Evolutionary conservation across 2,329 filamentous ascomycete species (phyloP), one percentile per base, ranked within the genome.

Genomic region (Sclerotinia nivalis): DNA sequence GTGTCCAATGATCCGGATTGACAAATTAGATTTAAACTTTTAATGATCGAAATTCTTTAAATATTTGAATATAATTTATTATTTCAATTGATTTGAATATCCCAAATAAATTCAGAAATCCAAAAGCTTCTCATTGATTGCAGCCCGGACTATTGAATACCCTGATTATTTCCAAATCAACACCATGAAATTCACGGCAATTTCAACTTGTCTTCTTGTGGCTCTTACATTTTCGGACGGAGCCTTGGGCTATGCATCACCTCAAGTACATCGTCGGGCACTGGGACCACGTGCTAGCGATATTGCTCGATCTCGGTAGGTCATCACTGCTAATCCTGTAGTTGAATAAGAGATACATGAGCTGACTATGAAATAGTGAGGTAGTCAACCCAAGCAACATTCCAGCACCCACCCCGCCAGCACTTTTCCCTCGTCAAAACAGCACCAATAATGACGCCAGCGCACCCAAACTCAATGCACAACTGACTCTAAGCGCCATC

Each of bases 131-230:
- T 34, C 6, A 34, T 34, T 34, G 34, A 34, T 34, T 34, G 34
- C 34, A 31, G 34, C 5, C 34, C 34, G 34, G 34, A 31, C 31
- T 31, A 31, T 31, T 31, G 31, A 5, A 31, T 31, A 31, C 31
- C 31, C 31, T 31, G 31, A n/a, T 20, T 45, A 40, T 28, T 61
- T 25, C 40, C 22, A 2, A 10, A 6, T 20, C 20, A 25, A 7
- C 25, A 47, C 20, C 37, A 68, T 68, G 56, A 61, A 68, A 34
- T 28, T 61, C 22, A 40, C 37, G 34, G 49, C n/a, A 62, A 50
- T 45, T 6, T 40, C 47, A 25, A 55, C 47, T 28, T 20, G 61
- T 6, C n/a, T 62, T 45, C 25, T 68, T 9, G n/a, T 22, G 2
- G 20, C 15, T 25, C 25, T 62, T 7, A 37, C 56, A 20, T 62